Evolutionary conservation across 2,329 filamentous ascomycete genomes (phyloP).

Genomic region (Sporothrix protearum): DNA sequence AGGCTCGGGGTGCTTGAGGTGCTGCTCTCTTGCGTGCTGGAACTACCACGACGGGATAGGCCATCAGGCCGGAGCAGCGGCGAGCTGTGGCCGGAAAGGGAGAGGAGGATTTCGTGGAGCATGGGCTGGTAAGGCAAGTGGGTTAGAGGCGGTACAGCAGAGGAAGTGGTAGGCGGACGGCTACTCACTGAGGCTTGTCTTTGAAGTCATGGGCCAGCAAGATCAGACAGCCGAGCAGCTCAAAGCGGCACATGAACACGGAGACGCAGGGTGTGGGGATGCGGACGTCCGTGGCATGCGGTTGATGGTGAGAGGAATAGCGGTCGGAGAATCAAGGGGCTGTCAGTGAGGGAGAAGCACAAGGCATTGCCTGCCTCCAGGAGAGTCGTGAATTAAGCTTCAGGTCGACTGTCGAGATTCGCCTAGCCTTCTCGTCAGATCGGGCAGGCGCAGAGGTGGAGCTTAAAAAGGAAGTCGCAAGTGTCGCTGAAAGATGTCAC

Average conservation of each 20-base stretch:
- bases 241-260: slow-evolving; percentile 27
- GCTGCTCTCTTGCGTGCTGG: slow-evolving; percentile 27
- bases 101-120: slow-evolving; percentile 98
- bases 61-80: slow-evolving; percentile 66
- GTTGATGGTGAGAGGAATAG: neutral
- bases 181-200: slow-evolving; percentile 16
- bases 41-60: slow-evolving; percentile 37
- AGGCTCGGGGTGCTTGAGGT: neutral
- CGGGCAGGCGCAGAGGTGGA: neutral
- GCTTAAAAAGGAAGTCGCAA: neutral
- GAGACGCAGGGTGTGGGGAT: neutral
- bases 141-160: too few relatives aligned
- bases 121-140: slow-evolving; percentile 58
- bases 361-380: neutral
- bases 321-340: neutral
- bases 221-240: slow-evolving; percentile 28
- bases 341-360: neutral
- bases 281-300: slow-evolving; percentile 3
- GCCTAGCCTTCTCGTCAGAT: neutral
- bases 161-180: too few relatives aligned
- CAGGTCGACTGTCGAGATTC: neutral
- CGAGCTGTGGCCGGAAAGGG: slow-evolving; percentile 89
- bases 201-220: slow-evolving; percentile 26
- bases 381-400: neutral
- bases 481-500: neutral